Percentiles rank a stretch among this genome's conserved stretches.
Conservation (phyloP, 2,329 filamentous ascomycete genomes). For the Botrytis sinoallii region DNA sequence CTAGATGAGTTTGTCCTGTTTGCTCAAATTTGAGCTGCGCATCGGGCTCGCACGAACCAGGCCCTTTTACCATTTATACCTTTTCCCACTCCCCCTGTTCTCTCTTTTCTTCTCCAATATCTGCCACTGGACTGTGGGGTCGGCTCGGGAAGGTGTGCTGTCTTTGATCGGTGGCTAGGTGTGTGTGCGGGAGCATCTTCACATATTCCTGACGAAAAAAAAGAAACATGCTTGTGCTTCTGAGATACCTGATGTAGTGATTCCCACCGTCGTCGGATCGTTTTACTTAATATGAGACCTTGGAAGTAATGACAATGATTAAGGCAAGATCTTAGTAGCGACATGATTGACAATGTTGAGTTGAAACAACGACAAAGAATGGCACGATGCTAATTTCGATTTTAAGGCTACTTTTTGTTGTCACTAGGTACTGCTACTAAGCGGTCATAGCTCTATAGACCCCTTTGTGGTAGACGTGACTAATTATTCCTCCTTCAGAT, state of each 20-base stretch:
- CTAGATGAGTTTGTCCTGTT: neutral
- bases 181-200: neutral
- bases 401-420: neutral
- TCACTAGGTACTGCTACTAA: neutral
- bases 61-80: neutral
- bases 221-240: neutral
- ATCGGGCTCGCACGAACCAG: neutral
- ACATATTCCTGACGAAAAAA: neutral
- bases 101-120: neutral
- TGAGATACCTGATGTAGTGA: neutral
- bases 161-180: neutral
- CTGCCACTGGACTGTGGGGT: neutral
- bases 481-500: too few species aligned
- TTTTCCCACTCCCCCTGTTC: neutral
- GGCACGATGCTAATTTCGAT: neutral
- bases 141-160: rapidly evolving
- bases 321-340: neutral
- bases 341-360: neutral
- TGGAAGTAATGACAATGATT: too few species aligned
- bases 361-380: neutral
- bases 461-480: neutral
- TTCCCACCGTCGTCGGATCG: rapidly evolving
- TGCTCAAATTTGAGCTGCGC: neutral
- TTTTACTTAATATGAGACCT: too few species aligned
- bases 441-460: rapidly evolving